phyloP scores from a whole-genome alignment of 805 yeast species.

The Debaryomyces castellii region DNA sequence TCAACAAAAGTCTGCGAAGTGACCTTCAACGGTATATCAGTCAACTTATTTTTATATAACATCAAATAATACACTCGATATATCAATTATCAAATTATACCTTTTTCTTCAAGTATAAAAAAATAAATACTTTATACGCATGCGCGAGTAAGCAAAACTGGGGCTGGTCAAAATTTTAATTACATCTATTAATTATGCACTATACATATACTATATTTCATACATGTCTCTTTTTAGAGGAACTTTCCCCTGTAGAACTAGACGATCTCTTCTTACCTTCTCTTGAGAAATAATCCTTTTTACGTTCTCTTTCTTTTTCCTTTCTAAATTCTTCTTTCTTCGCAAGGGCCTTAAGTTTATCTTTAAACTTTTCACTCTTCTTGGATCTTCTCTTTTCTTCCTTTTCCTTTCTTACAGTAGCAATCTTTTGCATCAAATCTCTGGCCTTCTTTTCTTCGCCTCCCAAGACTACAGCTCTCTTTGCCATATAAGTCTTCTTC shows the following conservation, averaged over 20 bases:
- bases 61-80: neutral
- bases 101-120: no score
- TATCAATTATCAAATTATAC: no score
- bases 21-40: conserved; percentile 37
- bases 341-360: conserved; percentile 72
- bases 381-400: conserved; percentile 72
- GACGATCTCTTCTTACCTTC: conserved; percentile 64
- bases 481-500: conserved; percentile 74
- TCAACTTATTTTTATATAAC: neutral
- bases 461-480: conserved; percentile 89
- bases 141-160: neutral
- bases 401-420: conserved; percentile 82
- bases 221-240: conserved; percentile 31
- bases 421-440: conserved; percentile 80
- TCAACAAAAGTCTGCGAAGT: conserved; percentile 42
- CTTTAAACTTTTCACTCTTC: conserved; percentile 73
- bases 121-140: no score
- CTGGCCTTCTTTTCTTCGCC: conserved; percentile 95
- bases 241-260: conserved; percentile 29
- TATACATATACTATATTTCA: conserved; percentile 10
- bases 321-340: conserved; percentile 66
- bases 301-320: conserved; percentile 79
- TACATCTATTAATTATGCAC: neutral
- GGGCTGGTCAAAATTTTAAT: neutral
- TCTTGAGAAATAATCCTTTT: conserved; percentile 79